Conservation (phyloP, 164 flowering plant genomes). For the Warburgia ugandensis region DNA sequence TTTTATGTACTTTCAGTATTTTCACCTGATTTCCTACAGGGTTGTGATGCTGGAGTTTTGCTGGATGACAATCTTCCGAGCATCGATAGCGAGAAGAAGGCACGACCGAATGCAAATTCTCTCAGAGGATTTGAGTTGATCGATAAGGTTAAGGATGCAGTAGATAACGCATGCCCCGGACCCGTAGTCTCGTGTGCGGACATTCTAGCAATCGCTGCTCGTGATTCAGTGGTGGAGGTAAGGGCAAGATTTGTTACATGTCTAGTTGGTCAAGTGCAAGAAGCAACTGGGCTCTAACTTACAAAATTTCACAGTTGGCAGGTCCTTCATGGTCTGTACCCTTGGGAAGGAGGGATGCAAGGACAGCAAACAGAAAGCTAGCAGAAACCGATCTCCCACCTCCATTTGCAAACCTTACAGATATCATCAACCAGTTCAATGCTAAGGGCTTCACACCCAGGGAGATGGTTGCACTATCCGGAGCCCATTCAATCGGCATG, state of each 20-base stretch:
- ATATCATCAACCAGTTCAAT: conserved; percentile 14
- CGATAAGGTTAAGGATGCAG: conserved; percentile 30
- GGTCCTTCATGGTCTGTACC: conserved; percentile 23
- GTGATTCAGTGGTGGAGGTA: conserved; percentile 33
- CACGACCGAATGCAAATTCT: conserved; percentile 27
- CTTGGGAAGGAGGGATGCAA: conserved; percentile 29
- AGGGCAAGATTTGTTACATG: too few relatives aligned
- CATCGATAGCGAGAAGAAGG: conserved; percentile 32
- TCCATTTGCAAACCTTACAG: conserved; percentile 20
- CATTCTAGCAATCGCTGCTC: conserved; percentile 36
- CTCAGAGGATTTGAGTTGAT: conserved; percentile 38
- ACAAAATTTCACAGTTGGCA: not conserved
- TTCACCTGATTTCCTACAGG: conserved; percentile 34
- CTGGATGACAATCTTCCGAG: conserved; percentile 36
- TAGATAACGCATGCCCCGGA: conserved; percentile 29
- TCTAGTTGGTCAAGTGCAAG: not conserved
- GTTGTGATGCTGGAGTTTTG: conserved; percentile 54
- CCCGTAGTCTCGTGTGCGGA: conserved; percentile 49
- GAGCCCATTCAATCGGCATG: conserved; percentile 23
- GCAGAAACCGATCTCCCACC: conserved; percentile 23
- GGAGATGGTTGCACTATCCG: conserved; percentile 27
- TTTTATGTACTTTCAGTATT: too few relatives aligned
- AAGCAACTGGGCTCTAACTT: not conserved
- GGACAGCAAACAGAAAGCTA: conserved; percentile 17
- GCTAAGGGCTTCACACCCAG: conserved; percentile 23